Base-by-base conservation (phyloP, 345 rosid species). In the Leavenworthia alabamica region DNA sequence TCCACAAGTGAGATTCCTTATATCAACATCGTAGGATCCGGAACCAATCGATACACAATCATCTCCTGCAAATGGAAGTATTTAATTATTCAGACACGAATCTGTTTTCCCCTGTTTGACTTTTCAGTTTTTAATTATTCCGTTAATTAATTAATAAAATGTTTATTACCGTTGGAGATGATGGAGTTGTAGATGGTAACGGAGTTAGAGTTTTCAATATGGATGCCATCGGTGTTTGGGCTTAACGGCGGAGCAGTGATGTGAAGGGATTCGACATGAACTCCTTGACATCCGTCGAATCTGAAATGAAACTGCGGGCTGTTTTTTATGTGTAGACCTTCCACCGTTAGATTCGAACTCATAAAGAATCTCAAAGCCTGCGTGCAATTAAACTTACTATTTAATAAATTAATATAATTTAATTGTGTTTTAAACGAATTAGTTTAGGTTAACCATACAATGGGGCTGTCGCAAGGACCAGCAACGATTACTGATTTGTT, bases 201-300 rank as follows among this genome's bases (percentile, higher is more conserved):
- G 49, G 62, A 48, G 48, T 76, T 75, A 3, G 88, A 67, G 66
- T 77, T 77, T 65, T 89, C 96, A 1, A 93, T 74, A 67, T 89
- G 99, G 67, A 89, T 83, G 32, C 99, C 99, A 31, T 93, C 96
- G 0, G 99, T 89, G 74, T 93, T 93, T 14, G 99, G 99, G 65
- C 97, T 89, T 20, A 77, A 57, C 36, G 76, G 74, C 16, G 97
- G 99, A 19, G 97, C 89, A 41, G 82, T 82, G 48, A 93, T 82
- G 66, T 70, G 82, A 44, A 93, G 56, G 6, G 84, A 75, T 5
- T 80, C 77, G 0, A 81, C 68, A 28, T 59, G 78, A 54, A 89
- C 76, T 27, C 75, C 75, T 60, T 31, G 46, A 53, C 92, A 85
- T 28, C 78, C 74, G 12, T 84, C 86, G 26, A 93, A 81, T 64